These are phyloP conservation scores for Pythium insidiosum DNA, from an alignment of 352 stramenopile species.

Conservation along the genomic window DNA sequence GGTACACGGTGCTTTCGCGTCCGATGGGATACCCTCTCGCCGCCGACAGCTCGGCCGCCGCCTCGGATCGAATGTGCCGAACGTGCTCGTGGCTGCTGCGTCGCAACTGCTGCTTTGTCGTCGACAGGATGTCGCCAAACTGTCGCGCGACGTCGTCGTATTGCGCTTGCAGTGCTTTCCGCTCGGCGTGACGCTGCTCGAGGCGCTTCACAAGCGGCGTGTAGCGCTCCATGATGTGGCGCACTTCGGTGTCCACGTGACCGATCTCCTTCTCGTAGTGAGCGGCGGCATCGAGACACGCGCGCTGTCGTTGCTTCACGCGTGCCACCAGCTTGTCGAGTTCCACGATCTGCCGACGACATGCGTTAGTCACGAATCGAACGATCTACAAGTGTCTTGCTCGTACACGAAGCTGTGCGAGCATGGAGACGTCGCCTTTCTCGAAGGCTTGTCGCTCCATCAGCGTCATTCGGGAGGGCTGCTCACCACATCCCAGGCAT, in stretches of 20 bases:
- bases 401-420: constrained; percentile 56
- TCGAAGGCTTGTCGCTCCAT: constrained; percentile 67
- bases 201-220: constrained; percentile 50
- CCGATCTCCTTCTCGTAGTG: constrained; percentile 52
- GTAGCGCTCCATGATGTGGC: constrained; percentile 59
- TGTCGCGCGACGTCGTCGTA: constrained; percentile 34
- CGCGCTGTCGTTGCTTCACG: constrained; percentile 57
- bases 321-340: constrained; percentile 64
- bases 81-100: constrained; percentile 47
- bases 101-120: constrained; percentile 48
- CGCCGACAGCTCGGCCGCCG: constrained; percentile 31
- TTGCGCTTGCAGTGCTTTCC: constrained; percentile 32
- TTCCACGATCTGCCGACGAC: constrained; percentile 40
- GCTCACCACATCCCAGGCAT: no score
- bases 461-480: constrained; percentile 45
- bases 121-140: constrained; percentile 58
- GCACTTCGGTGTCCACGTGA: constrained; percentile 53
- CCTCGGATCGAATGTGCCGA: constrained; percentile 53
- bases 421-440: constrained; percentile 66
- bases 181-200: constrained; percentile 40
- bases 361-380: neutral
- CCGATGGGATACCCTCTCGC: constrained; percentile 48
- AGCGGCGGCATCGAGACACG: constrained; percentile 34
- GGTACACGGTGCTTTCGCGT: constrained; percentile 53
- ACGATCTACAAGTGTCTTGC: neutral